A percentile compares a stretch with the other conserved stretches of the same genome.
Evolutionary conservation across 2,329 filamentous ascomycete genomes (phyloP).

Genomic region (Zopfia rhizophila): DNA sequence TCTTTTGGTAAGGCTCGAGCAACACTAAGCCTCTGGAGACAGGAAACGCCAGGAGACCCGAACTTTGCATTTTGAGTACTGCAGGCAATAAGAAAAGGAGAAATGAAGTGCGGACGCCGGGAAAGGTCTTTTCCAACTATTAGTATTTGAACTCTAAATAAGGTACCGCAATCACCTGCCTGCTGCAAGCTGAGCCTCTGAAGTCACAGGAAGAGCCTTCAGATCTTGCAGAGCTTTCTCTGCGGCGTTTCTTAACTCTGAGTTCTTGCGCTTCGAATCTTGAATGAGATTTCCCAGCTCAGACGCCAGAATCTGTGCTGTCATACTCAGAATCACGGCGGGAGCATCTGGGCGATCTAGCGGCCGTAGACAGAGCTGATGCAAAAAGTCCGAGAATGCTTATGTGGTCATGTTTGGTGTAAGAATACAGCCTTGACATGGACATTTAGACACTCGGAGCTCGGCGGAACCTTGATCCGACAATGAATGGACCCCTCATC

Average conservation of each 20-base stretch:
- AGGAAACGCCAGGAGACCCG: slow-evolving; percentile 85
- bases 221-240: slow-evolving; percentile 94
- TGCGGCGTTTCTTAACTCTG: slow-evolving; percentile 88
- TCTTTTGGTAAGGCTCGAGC: slow-evolving; percentile 80
- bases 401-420: slow-evolving; percentile 14
- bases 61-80: slow-evolving; percentile 90
- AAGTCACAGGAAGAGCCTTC: slow-evolving; percentile 76
- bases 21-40: slow-evolving; percentile 88
- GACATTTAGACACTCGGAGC: background rate
- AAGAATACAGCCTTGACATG: slow-evolving; percentile 12
- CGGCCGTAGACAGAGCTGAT: slow-evolving; percentile 6
- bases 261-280: slow-evolving; percentile 94
- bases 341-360: slow-evolving; percentile 32
- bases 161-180: slow-evolving; percentile 58
- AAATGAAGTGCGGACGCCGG: slow-evolving; percentile 83
- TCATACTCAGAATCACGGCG: slow-evolving; percentile 69
- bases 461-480: slow-evolving; percentile 4
- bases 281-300: slow-evolving; percentile 92
- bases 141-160: slow-evolving; percentile 24
- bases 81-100: slow-evolving; percentile 94
- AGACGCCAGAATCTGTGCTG: slow-evolving; percentile 85
- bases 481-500: background rate
- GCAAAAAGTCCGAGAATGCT: slow-evolving; percentile 4
- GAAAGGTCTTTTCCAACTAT: slow-evolving; percentile 75
- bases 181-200: slow-evolving; percentile 78